Base-by-base conservation (phyloP, 2,329 filamentous ascomycete genomes). In the Hypoxylon sp. region DNA sequence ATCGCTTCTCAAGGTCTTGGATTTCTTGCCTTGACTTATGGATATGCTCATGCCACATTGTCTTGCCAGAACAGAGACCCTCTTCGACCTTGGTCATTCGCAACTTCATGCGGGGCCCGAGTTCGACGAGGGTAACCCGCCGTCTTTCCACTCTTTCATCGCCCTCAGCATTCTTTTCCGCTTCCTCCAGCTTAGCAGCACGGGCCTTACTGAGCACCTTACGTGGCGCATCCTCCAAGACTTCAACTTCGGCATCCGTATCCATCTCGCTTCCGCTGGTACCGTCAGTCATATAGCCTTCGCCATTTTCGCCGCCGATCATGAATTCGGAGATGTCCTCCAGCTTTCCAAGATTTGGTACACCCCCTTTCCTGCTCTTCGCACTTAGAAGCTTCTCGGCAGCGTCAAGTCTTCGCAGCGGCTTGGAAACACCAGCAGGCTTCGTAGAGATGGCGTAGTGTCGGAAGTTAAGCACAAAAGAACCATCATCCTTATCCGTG, bases 31-130 rank as follows among this genome's bases (percentile, higher is more conserved):
- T 84, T 5, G 84, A 85, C 79, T 99, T 99, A 68, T 87, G 83
- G 43, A 97, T 86, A 68, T 91, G 95, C 69, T 97, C 91, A 71
- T 99, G 94, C 94, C 94, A 99, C 89, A 99, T 90, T 48, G 96
- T 82, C 69, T 91, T 94, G 38, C 94, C 94, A 17, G 83, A 81
- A 65, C 91, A 97, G 5, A 97, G 73, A 1, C 93, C 94, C 63
- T 99, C 94, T 68, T 99, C 94, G 3, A 99, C 92, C 75, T 99
- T 99, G 46, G 91, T 92, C 73, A 99, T 78, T 21, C 93, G 85
- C 29, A 99, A 75, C 54, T 84, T 88, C 88, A 99, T 87, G 44
- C 94, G 84, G 1, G 94, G 94, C 0, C 94, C 94, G 0, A 99
- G 76, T 73, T 99, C 94, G 3, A 96, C 87, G 5, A 99, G 78